Conservation (phyloP, 1,284 basidiomycete genomes). For the Ganoderma meredithae region DNA sequence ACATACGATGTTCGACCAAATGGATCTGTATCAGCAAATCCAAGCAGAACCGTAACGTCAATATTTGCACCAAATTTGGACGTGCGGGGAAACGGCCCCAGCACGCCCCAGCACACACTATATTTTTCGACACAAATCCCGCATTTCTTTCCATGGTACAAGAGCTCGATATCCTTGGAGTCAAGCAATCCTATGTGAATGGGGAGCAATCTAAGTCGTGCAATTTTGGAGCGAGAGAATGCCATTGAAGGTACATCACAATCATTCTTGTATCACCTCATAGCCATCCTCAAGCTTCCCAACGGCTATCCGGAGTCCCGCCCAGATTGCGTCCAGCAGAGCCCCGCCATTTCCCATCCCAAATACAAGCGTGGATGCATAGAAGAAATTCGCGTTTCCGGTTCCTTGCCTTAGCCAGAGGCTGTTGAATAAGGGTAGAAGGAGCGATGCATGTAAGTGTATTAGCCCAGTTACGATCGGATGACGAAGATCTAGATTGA, state of each 20-base stretch:
- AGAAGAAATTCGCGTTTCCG: constrained; percentile 99
- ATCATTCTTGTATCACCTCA: constrained; percentile 65
- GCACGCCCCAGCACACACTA: too few species aligned
- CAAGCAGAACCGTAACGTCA: too few species aligned
- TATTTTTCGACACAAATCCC: too few species aligned
- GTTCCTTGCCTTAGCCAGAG: constrained; percentile 93
- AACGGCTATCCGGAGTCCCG: constrained; percentile 76
- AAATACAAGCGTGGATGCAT: constrained; percentile 94
- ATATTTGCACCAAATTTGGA: too few species aligned
- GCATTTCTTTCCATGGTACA: too few species aligned
- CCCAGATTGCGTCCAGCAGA: constrained; percentile 83
- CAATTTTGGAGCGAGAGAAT: background rate
- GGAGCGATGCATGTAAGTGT: constrained; percentile 85
- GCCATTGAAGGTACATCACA: background rate
- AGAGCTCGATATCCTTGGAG: too few species aligned
- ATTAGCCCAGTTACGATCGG: constrained; percentile 88
- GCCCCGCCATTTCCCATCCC: constrained; percentile 88
- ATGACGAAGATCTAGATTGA: constrained; percentile 77
- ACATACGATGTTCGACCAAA: too few species aligned
- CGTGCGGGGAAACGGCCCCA: too few species aligned
- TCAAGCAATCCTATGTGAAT: background rate
- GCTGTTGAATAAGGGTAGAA: constrained; percentile 92
- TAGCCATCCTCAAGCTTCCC: constrained; percentile 61
- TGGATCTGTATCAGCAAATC: too few species aligned
- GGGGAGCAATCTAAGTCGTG: background rate